Base-by-base conservation (phyloP, 2,329 filamentous ascomycete species). In the Apiospora arundinis region DNA sequence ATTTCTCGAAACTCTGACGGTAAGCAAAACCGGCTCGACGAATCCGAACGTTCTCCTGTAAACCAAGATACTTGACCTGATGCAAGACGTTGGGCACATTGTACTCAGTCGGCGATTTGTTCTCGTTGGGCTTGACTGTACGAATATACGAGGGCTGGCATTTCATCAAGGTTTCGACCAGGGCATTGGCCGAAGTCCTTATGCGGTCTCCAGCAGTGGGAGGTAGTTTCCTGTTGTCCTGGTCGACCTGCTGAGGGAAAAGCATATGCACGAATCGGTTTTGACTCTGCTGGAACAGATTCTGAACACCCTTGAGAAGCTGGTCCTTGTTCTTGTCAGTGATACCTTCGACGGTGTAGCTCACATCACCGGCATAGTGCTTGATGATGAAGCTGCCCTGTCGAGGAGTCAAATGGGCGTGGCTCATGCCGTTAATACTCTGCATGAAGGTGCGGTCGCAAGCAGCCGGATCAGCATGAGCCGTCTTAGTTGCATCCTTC, bases 321-420 rank as follows among this genome's bases (percentile, higher is more conserved):
- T 97, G 94, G 79, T 99, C 96, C 87, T 98, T 99, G 87, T 98
- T 99, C 88, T 99, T 99, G 82, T 99, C 96, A 0, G 96, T 99
- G 86, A 99, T 99, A 72, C 96, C 96, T 71, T 97, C 94, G 3
- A 98, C 92, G 1, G 93, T 93, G 82, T 99, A 99, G 75, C 91
- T 92, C 76, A 99, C 96, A 82, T 99, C 96, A 82, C 96, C 96
- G 71, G 96, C 96, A 80, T 99, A 99, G 83, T 99, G 96, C 86
- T 98, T 98, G 84, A 99, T 93, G 79, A 99, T 96, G 82, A 99
- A 99, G 81, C 94, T 96, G 69, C 95, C 95, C 83, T 98, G 95
- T 52, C 96, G 90, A 74, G 93, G 93, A 71, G 95, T 94, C 77
- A 99, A 92, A 81, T 99, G 96, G 40, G 94, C 90, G 81, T 98